A percentile compares a stretch with the other conserved stretches of the same genome.
phyloP scores from a whole-genome alignment of 371 early-diverging fungal genomes.

The Mortierella sp. region DNA sequence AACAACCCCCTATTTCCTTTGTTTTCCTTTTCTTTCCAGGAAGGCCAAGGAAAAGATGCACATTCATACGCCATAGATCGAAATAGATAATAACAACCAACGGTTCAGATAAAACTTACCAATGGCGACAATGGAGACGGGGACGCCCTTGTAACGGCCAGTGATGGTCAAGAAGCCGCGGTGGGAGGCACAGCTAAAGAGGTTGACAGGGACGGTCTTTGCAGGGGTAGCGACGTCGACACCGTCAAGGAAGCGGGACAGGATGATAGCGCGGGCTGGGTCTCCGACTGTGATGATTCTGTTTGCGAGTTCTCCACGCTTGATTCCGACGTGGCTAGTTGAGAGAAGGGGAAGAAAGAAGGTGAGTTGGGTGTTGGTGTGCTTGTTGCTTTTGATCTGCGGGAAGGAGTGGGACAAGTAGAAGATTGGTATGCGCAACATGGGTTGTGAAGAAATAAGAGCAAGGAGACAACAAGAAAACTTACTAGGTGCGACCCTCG shows the following conservation, averaged over 20 bases:
- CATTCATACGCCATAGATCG: not conserved
- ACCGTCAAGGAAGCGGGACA: slow-evolving; percentile 75
- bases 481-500: slow-evolving; percentile 84
- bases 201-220: slow-evolving; percentile 66
- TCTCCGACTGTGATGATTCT: slow-evolving; percentile 96
- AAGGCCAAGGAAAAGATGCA: not conserved
- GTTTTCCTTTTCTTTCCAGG: not conserved
- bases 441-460: not conserved
- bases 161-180: slow-evolving; percentile 95
- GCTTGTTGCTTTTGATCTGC: not conserved
- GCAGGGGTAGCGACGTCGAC: slow-evolving; percentile 63
- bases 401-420: not conserved
- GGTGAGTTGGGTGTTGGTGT: not conserved
- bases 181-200: slow-evolving; percentile 67
- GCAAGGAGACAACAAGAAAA: not conserved
- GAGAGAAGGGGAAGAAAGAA: not conserved
- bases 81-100: not conserved
- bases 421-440: slow-evolving; percentile 5
- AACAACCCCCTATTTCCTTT: not conserved
- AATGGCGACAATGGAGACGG: slow-evolving; percentile 91
- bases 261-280: slow-evolving; percentile 78
- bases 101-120: slow-evolving; percentile 65
- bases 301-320: slow-evolving; percentile 89
- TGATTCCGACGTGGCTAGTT: slow-evolving; percentile 81
- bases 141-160: slow-evolving; percentile 84